Evolutionary conservation across 768 basidiomycete species (phyloP), one percentile per base, ranked within the genome.

Genomic region (Butyriboletus loyo): DNA sequence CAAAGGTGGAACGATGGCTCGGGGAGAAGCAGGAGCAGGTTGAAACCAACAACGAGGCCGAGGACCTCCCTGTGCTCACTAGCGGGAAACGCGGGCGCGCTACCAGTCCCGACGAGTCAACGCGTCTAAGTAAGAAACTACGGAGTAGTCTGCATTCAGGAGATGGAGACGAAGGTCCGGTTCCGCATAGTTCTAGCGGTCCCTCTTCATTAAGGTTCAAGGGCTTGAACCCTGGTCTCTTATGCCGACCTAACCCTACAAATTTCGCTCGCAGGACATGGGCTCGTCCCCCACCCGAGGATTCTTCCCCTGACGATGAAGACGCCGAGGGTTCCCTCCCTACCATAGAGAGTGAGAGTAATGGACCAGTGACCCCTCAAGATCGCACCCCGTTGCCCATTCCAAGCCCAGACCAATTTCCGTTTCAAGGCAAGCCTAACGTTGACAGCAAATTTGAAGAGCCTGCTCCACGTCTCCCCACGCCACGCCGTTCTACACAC

Each of bases 221-320:
- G 49, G 58, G 66, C 48, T 35, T 72, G 56, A 77, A 78, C 14
- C 76, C 77, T 24, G 71, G 73, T 49, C 71, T 86, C 11, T 72
- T 80, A 34, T 78, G 76, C 32, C 81, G 78, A 52, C 84, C 84
- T 14, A 85, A 83, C 60, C 84, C 84, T 13, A 70, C 81, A 35
- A 78, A 75, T 58, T 85, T 78, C 66, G 84, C 84, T 25, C 68
- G 76, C 36, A 75, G 80, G 47, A 78, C 78, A 3, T 85, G 84
- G 84, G 76, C 73, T 27, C 75, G 76, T 35, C 74, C 73, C 30
- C 59, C 52, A 24, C 54, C 49, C 27, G 70, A 68, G 63, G 78
- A 46, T 58, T 74, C 65, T 71, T 60, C 58, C 31, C 70, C 60
- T 15, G 67, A 67, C 15, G 66, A 65, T 44, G 66, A 63, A 49